Conservation (phyloP, 352 stramenopile species). For the Pythium sukuiense region DNA sequence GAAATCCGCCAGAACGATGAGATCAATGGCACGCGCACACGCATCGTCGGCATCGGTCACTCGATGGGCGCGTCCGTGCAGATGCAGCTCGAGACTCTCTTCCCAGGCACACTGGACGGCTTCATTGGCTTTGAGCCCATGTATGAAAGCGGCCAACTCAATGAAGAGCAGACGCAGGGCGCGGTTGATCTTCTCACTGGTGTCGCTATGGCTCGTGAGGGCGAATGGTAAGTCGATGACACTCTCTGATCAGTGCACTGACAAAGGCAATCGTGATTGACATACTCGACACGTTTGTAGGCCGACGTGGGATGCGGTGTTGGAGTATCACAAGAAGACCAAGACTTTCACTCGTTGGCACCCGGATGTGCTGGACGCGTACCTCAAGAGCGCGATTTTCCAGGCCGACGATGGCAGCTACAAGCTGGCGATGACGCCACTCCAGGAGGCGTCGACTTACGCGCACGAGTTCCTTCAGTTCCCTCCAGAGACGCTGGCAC, state of each 20-base stretch:
- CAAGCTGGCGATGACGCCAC: constrained; percentile 5
- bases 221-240: constrained; percentile 4
- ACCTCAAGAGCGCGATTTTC: constrained; percentile 7
- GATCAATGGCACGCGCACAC: constrained; percentile 10
- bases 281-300: not conserved
- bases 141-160: constrained; percentile 12
- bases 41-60: constrained; percentile 45
- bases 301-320: constrained; percentile 3
- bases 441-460: constrained; percentile 4
- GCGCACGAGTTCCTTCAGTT: constrained; percentile 10
- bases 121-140: constrained; percentile 57
- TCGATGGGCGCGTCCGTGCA: constrained; percentile 45
- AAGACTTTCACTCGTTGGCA: constrained; percentile 6
- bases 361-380: constrained; percentile 2
- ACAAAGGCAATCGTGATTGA: not conserved
- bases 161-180: not conserved
- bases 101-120: constrained; percentile 48
- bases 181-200: not conserved
- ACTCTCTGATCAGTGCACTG: too few relatives aligned
- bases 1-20: constrained; percentile 12
- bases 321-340: constrained; percentile 7
- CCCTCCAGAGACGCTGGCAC: not conserved
- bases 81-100: constrained; percentile 35
- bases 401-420: not conserved
- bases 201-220: not conserved